phyloP scores from a whole-genome alignment of 768 basidiomycete species.

The Xerocomus spinulosus region DNA sequence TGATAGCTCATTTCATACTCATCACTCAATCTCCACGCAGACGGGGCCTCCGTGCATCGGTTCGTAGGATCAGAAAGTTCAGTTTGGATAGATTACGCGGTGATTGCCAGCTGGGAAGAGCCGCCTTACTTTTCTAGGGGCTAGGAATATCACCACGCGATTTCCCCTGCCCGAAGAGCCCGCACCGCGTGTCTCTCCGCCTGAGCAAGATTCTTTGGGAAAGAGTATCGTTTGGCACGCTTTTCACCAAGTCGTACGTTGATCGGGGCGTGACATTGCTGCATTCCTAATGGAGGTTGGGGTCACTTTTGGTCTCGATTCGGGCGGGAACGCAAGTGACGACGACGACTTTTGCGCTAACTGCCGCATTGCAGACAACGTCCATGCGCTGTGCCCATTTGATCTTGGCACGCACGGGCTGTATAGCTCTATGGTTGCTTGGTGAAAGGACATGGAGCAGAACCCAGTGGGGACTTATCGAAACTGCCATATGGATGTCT shows the following conservation, averaged over 20 bases:
- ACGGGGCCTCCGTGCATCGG: not conserved
- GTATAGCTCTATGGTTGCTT: too few species aligned
- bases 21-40: constrained; percentile 14
- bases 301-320: too few species aligned
- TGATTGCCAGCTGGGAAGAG: not conserved
- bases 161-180: too few species aligned
- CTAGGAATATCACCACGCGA: not conserved
- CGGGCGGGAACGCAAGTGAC: too few species aligned
- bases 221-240: not conserved
- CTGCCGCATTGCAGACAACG: too few species aligned
- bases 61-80: not conserved
- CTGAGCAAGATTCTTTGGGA: not conserved
- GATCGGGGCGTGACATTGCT: not conserved
- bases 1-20: not conserved
- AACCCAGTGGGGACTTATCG: too few species aligned
- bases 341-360: too few species aligned
- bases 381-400: too few species aligned
- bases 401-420: too few species aligned
- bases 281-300: not conserved
- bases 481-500: too few species aligned
- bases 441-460: too few species aligned
- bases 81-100: not conserved
- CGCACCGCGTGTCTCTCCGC: too few species aligned
- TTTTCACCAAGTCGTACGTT: not conserved
- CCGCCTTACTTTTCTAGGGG: constrained; percentile 31